Evolutionary conservation across 345 rosid species (phyloP), one percentile per base, ranked within the genome.

Genomic region (Citrus glauca): DNA sequence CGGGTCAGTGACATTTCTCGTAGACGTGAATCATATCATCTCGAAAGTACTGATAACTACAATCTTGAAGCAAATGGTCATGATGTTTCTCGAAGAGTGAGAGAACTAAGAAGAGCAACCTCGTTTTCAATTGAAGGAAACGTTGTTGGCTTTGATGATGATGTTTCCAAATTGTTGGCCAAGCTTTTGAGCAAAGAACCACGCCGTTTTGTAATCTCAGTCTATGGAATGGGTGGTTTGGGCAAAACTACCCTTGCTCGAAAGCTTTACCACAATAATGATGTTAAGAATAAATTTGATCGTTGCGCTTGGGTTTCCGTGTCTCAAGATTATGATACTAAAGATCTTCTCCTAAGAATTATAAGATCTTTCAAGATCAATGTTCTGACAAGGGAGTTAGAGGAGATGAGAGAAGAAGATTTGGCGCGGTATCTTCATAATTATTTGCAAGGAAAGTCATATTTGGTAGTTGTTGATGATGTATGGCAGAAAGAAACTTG

Each of bases 161-260:
- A 71, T 27, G 61, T 59, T 1, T 14, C 22, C 13, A 37, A 67
- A 61, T 65, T 79, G 25, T 55, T 82, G 59, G 65, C 5, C 17
- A 68, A 79, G 45, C 80, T 82, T 79, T 70, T 75, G 0, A 40
- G 0, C 9, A 45, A 53, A 9, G 74, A 78, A 9, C 71, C 69
- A 7, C 0, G 27, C 0, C 73, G 42, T 17, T 72, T 9, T 35
- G 55, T 78, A 19, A 75, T 78, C 40, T 78, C 85, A 0, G 50
- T 82, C 35, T 82, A 59, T 0, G 85, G 85, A 2, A 78, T 82
- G 82, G 82, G 85, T 69, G 85, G 80, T 20, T 78, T 82, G 1
- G 85, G 85, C 53, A 82, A 82, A 65, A 79, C 85, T 2, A 78
- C 82, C 0, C 50, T 82, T 13, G 82, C 74, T 5, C 60, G 77